These are phyloP conservation scores for Pyrenophora teres DNA, from an alignment of 2,329 filamentous ascomycete genomes.

Conservation along the genomic window DNA sequence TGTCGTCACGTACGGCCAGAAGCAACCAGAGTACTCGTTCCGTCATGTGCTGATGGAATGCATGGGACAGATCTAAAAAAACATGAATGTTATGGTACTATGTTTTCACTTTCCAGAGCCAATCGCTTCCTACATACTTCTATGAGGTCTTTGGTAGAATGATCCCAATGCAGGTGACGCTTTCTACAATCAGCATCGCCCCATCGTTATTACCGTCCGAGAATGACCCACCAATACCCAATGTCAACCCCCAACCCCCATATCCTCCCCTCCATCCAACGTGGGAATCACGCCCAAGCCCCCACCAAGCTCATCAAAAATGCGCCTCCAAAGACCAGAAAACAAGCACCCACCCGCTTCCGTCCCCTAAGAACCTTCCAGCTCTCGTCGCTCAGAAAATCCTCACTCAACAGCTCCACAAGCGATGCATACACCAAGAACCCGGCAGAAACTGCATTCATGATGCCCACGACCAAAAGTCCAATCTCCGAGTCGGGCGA, in stretches of 20 bases:
- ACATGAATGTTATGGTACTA: too few species aligned
- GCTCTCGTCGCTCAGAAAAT: slow-evolving; percentile 78
- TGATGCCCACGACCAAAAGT: slow-evolving; percentile 80
- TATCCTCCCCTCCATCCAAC: background rate
- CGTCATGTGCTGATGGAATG: too few species aligned
- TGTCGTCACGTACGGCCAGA: background rate
- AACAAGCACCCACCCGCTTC: slow-evolving; percentile 65
- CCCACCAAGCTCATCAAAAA: slow-evolving; percentile 73
- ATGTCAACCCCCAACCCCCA: too few species aligned
- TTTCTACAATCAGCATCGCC: too few species aligned
- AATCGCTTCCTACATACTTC: too few species aligned
- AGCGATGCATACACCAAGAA: slow-evolving; percentile 80
- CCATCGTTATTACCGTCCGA: too few species aligned
- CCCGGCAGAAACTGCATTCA: slow-evolving; percentile 83
- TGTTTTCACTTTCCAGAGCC: too few species aligned
- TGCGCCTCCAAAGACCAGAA: slow-evolving; percentile 67
- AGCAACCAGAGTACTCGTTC: background rate
- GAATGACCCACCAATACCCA: too few species aligned
- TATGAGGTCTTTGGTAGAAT: too few species aligned
- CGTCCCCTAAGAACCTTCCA: slow-evolving; percentile 68
- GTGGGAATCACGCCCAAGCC: slow-evolving; percentile 64
- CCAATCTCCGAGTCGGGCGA: slow-evolving; percentile 77
- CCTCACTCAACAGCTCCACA: slow-evolving; percentile 82
- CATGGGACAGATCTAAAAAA: too few species aligned
- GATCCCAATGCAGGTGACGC: too few species aligned